Evolutionary conservation across 1,284 basidiomycete genomes (phyloP).

Genomic region (Macrocystidia cucumis): DNA sequence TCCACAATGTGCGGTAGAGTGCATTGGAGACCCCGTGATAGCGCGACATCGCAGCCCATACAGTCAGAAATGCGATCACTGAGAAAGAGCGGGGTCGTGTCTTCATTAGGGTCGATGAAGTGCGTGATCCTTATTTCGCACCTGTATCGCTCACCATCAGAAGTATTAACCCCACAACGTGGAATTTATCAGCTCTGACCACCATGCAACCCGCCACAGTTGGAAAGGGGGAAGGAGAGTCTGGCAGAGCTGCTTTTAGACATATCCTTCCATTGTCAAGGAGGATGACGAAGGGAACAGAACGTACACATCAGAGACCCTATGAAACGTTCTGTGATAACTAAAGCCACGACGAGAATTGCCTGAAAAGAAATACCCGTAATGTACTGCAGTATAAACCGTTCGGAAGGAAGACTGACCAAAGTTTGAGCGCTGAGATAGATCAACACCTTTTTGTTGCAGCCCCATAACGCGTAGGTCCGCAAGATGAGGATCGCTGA

Average conservation of each 20-base stretch:
- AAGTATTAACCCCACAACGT: slow-evolving; percentile 11
- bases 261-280: background rate
- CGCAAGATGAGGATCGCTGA: slow-evolving; percentile 14
- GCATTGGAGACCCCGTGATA: slow-evolving; percentile 11
- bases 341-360: slow-evolving; percentile 5
- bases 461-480: slow-evolving; percentile 15
- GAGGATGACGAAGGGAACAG: background rate
- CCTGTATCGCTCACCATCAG: slow-evolving; percentile 14
- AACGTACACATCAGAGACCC: slow-evolving; percentile 10
- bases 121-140: slow-evolving; percentile 6
- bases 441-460: slow-evolving; percentile 10
- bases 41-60: slow-evolving; percentile 13
- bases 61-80: slow-evolving; percentile 15
- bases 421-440: slow-evolving; percentile 7
- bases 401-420: slow-evolving; percentile 3
- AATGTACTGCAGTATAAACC: background rate
- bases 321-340: slow-evolving; percentile 7
- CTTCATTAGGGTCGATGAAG: background rate
- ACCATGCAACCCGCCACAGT: slow-evolving; percentile 11
- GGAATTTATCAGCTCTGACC: slow-evolving; percentile 9
- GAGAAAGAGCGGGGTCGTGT: background rate
- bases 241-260: too few relatives aligned
- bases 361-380: slow-evolving; percentile 1
- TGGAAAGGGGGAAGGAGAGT: slow-evolving; percentile 8
- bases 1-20: slow-evolving; percentile 11